A percentile compares a stretch with the other conserved stretches of the same genome.
phyloP scores from a whole-genome alignment of 2,329 filamentous ascomycete genomes.

The Blumeria graminis region DNA sequence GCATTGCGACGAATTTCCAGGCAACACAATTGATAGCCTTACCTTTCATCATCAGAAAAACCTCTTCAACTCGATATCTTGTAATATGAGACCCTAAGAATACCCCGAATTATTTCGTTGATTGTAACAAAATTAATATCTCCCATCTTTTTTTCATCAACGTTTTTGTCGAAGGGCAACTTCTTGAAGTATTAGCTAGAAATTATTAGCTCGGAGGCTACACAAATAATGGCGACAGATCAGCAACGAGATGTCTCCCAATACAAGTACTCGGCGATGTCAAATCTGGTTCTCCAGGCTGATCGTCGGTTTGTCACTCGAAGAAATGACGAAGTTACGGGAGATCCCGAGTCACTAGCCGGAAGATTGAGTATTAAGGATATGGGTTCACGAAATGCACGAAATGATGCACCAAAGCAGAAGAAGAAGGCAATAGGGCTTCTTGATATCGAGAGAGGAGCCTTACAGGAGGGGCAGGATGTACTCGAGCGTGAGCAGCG shows the following conservation, averaged over 20 bases:
- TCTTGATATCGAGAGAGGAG: slow-evolving; percentile 49
- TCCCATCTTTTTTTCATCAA: no score
- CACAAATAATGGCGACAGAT: slow-evolving; percentile 37
- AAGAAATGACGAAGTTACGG: slow-evolving; percentile 81
- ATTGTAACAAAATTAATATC: no score
- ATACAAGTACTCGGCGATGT: slow-evolving; percentile 99
- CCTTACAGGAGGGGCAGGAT: slow-evolving; percentile 57
- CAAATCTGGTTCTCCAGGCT: slow-evolving; percentile 99
- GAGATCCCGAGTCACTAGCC: slow-evolving; percentile 90
- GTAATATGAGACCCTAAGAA: no score
- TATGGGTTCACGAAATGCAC: slow-evolving; percentile 70
- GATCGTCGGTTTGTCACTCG: slow-evolving; percentile 88
- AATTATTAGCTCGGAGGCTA: no score
- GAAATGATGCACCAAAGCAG: slow-evolving; percentile 56
- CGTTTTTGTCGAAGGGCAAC: no score
- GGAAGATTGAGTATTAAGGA: slow-evolving; percentile 81
- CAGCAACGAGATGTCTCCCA: slow-evolving; percentile 67
- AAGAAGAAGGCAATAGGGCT: slow-evolving; percentile 46
- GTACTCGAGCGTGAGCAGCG: slow-evolving; percentile 63
- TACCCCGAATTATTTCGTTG: no score
- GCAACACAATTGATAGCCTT: no score
- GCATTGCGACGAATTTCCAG: no score
- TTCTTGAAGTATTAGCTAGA: no score
- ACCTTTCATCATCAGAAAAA: no score
- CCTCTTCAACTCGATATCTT: no score